Conservation (phyloP, 768 basidiomycete genomes). For the Terana coerulea region DNA sequence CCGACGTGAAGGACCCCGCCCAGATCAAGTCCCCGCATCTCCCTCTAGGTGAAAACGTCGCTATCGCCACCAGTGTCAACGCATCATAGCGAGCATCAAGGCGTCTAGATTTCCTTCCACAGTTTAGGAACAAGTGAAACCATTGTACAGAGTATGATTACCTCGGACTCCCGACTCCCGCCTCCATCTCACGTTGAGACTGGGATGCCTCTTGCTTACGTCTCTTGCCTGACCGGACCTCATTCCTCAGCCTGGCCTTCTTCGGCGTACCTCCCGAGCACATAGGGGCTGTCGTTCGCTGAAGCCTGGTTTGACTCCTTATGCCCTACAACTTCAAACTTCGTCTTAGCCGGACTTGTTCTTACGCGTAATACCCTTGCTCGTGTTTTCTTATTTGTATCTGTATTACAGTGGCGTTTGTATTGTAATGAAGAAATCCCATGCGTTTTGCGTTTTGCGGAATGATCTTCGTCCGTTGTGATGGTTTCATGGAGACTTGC, state of each 20-base stretch:
- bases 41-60: constrained; percentile 57
- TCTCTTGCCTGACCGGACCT: too few relatives aligned
- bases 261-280: neutral
- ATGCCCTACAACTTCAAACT: neutral
- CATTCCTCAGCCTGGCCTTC: neutral
- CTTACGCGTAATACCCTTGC: neutral
- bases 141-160: too few relatives aligned
- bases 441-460: neutral
- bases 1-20: constrained; percentile 36
- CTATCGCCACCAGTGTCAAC: constrained; percentile 44
- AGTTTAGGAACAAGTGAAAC: too few relatives aligned
- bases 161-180: too few relatives aligned
- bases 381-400: constrained; percentile 6
- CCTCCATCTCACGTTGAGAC: too few relatives aligned
- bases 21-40: constrained; percentile 58
- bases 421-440: constrained; percentile 13
- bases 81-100: constrained; percentile 21
- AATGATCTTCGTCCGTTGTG: neutral
- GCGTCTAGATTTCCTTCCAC: too few relatives aligned
- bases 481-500: neutral
- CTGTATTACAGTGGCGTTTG: constrained; percentile 3
- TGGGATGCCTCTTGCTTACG: too few relatives aligned
- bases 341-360: neutral
- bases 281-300: too few relatives aligned
- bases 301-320: too few relatives aligned